Base-by-base conservation (phyloP, 2,329 filamentous ascomycete species). In the Fusarium lateritium region DNA sequence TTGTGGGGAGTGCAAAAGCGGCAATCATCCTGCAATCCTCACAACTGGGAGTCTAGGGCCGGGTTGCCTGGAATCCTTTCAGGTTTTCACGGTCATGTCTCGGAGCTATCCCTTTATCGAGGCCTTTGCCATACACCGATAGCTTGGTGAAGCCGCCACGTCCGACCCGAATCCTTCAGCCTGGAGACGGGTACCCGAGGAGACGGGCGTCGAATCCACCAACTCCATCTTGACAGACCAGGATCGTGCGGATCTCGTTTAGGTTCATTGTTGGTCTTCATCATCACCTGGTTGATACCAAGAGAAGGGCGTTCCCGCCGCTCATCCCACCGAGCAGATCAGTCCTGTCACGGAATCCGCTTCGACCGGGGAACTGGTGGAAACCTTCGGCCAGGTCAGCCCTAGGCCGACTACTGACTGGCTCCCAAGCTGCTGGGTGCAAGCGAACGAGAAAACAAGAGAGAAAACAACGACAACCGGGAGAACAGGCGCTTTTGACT, bases 81-180 rank as follows among this genome's bases (percentile, higher is more conserved):
- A 52, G 36, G 56, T 36, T 47, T 54, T 47, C 19, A 43, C 50
- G 52, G 62, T 39, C 47, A 17, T 69, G 56, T 60, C 49, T 74
- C 67, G 72, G 72, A 61, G 46, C 66, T 60, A 65, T 62, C 52
- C 38, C 38, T 44, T 53, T 44, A 50, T 62, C 55, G 34, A 59
- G 50, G 47, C 24, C 58, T 28, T 51, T 39, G n/a, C 33, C 28
- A 58, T 39, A 46, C 53, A 53, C 40, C 45, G 38, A 33, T 36
- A 58, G 50, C 46, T 54, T 56, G 44, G 52, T 43, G 31, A 66
- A 60, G 60, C 57, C 58, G 63, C 66, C 58, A 66, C 50, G 24
- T 47, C 53, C 58, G 65, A 56, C 44, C 54, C 60, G 43, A 65
- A 67, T 59, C 43, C 46, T 70, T 67, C 66, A 71, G 45, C 57